Evolutionary conservation across 1,284 basidiomycete species (phyloP), one percentile per base, ranked within the genome.

Genomic region (Volvariella surrecta): DNA sequence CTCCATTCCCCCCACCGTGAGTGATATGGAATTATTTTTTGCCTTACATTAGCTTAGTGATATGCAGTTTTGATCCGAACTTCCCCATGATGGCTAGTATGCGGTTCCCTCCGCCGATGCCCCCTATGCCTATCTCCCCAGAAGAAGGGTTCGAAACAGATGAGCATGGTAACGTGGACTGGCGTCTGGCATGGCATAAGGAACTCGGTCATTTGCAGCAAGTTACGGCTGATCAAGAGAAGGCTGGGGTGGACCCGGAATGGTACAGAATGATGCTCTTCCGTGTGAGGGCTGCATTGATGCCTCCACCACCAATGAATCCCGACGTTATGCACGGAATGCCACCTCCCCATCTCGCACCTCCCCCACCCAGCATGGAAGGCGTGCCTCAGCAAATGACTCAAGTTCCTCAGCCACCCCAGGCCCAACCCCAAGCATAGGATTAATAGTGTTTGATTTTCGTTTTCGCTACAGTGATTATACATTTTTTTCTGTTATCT

Each of bases 241-340:
- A 87, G 61, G 74, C 77, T 16, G 80, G 79, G 24, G 79, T 73
- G 1, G 82, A 83, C 43, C 76, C 75, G 42, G 86, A 89, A 48
- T 89, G 86, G 86, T 89, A 80, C 53, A 68, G 80, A 49, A 80
- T 83, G 73, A 89, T 89, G 85, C 56, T 87, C 8, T 70, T 82
- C 54, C 75, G 83, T 18, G 74, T 88, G 42, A 68, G 85, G 42
- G 72, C 71, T 35, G 79, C 78, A 11, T 67, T 88, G 54, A 74
- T 87, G 71, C 71, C 79, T 28, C 70, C 73, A 22, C 66, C 71
- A 4, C 71, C 79, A 28, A 70, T 77, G 55, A 79, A 77, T 50
- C 77, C 75, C 21, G 76, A 74, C 45, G 62, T 72, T 41, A 72
- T 77, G 64, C 76, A 78, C 42, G 61, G 61, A 3, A 71, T 77